Conservation (phyloP, 139 green algal species). For the Volvox africanus region DNA sequence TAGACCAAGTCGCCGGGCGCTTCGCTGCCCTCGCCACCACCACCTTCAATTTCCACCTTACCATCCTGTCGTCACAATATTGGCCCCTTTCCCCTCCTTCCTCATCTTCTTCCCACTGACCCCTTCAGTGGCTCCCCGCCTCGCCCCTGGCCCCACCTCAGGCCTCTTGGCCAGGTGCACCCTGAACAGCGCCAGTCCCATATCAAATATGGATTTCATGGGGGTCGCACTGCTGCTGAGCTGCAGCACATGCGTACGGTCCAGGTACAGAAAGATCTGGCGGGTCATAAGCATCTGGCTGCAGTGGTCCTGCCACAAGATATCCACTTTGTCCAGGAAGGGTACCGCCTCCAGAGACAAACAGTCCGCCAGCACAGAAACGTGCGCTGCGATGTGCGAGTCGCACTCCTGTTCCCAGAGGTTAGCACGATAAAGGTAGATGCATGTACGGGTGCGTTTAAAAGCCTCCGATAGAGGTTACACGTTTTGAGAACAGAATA, state of each 20-base stretch:
- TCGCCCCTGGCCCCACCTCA: conserved; percentile 59
- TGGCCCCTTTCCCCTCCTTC: not conserved
- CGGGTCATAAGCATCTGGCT: conserved; percentile 89
- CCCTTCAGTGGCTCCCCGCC: not conserved
- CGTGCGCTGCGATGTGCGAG: conserved; percentile 71
- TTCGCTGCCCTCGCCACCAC: no score
- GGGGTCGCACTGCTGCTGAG: conserved; percentile 54
- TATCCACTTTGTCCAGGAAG: conserved; percentile 84
- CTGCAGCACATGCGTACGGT: conserved; percentile 92
- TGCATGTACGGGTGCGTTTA: not conserved
- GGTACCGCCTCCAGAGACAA: conserved; percentile 70
- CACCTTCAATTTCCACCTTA: no score
- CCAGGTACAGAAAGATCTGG: conserved; percentile 97
- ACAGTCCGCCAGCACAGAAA: conserved; percentile 60
- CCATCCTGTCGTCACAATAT: not conserved
- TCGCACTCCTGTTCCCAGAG: conserved; percentile 72
- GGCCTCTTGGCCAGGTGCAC: conserved; percentile 78
- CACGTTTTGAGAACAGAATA: no score
- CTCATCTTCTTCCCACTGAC: not conserved
- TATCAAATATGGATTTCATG: conserved; percentile 91
- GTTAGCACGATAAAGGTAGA: not conserved
- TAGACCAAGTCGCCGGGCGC: no score
- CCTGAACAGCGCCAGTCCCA: conserved; percentile 90
- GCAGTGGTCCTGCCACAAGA: conserved; percentile 86
- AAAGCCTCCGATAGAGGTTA: no score